Evolutionary conservation across 768 basidiomycete genomes (phyloP), one percentile per base, ranked within the genome.

Genomic region (Mrakia frigida): DNA sequence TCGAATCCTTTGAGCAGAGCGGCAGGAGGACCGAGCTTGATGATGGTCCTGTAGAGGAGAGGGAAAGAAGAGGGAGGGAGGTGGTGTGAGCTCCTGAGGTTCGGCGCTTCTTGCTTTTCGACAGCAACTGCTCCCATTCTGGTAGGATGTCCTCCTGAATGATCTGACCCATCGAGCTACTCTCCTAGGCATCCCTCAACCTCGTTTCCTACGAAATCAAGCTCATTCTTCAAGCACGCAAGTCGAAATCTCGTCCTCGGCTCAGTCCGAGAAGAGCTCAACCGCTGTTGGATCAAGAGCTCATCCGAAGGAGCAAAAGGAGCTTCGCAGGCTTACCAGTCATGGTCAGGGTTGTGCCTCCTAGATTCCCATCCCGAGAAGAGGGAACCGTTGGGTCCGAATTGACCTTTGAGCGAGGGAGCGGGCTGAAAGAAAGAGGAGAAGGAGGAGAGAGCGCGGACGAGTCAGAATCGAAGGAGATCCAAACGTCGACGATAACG

Each of bases 351-450:
- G 83, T 97, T 98, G 83, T 99, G 97, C 79, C 97, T 85, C 59
- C 94, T 86, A 37, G 87, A 88, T 83, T 99, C 97, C 97, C 97
- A 99, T 73, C 95, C 97, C 79, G 90, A 92, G 83, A 87, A 98
- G 33, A 98, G 84, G 0, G 96, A 96, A 33, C 97, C 97, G 59
- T 94, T 96, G 3, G 94, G 92, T 10, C 96, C 96, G 80, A 94
- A 99, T 80, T 94, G 93, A n/a, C 97, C 97, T 83, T 95, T 94
- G 82, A 97, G 84, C 79, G 90, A 93, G 6, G 87, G 88, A 33
- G 95, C 89, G 10, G 95, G 91, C 94, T 97, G 79, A 21, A 39
- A 60, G 52, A 56, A 70, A 3, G 76, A 31, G n/a, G 59, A 50
- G 68, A 63, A 16, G 67, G 78, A 37, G 37, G 13, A 21, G 18